Evolutionary conservation across 345 rosid genomes (phyloP).

Genomic region (Jatropha curcas): DNA sequence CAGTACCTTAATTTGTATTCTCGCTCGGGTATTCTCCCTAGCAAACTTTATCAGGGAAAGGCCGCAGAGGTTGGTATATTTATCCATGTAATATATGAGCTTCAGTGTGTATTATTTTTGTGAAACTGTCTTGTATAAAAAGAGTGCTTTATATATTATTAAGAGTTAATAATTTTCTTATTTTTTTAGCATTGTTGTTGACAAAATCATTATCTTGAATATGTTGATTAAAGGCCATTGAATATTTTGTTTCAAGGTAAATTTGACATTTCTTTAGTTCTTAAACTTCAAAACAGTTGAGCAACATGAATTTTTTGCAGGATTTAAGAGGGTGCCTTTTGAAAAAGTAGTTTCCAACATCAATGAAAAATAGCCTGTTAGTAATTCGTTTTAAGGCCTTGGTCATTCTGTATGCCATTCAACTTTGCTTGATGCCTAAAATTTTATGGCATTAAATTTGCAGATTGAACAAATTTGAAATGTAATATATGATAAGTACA

Average conservation of each 20-base stretch:
- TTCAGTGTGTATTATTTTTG: not conserved
- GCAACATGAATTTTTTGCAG: no score
- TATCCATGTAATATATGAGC: not conserved
- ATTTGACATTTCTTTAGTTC: no score
- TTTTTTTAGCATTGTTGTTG: no score
- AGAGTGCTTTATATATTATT: not conserved
- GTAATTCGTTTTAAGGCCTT: not conserved
- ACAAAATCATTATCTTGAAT: no score
- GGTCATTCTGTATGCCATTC: not conserved
- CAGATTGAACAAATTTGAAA: not conserved
- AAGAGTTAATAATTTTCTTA: no score
- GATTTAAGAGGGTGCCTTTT: no score
- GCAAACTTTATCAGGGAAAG: slow-evolving; percentile 68
- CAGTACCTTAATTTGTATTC: slow-evolving; percentile 74
- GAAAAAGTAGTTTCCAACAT: no score
- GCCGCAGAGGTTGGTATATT: slow-evolving; percentile 62
- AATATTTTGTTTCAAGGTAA: no score
- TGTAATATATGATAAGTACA: not conserved
- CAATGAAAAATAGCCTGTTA: not conserved
- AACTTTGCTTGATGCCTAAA: not conserved
- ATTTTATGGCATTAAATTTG: not conserved
- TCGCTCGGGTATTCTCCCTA: slow-evolving; percentile 66
- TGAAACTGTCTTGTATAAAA: not conserved
- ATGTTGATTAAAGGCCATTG: no score
- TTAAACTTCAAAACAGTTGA: no score